These are phyloP conservation scores for Magnaporthales sp. DNA, from an alignment of 2,329 filamentous ascomycete species.

Conservation along the genomic window DNA sequence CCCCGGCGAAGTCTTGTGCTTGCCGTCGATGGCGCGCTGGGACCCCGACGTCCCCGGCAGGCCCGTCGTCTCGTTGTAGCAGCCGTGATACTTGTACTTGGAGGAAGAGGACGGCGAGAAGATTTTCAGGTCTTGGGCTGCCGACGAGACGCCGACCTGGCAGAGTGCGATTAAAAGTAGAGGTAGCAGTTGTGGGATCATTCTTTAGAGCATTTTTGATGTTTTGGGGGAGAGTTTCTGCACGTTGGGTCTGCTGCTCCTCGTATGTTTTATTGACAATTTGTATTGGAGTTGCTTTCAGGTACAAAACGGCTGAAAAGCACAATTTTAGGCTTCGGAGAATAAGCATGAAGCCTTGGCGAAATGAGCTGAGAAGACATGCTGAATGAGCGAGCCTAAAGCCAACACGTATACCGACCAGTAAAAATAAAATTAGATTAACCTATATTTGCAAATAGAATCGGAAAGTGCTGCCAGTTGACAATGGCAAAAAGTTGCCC, in stretches of 20 bases:
- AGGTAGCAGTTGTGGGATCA: background rate
- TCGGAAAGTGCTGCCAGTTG: too few species aligned
- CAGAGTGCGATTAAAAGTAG: background rate
- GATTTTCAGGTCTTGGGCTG: constrained; percentile 15
- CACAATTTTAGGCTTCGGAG: background rate
- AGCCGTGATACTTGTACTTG: constrained; percentile 44
- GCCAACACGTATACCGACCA: background rate
- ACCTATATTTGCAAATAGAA: too few species aligned
- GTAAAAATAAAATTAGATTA: too few species aligned
- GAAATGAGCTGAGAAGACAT: background rate
- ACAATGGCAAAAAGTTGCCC: too few species aligned
- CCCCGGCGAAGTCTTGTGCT: constrained; percentile 28
- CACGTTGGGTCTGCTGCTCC: background rate
- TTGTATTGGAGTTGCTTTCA: background rate
- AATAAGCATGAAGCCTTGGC: background rate
- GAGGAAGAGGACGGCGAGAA: constrained; percentile 21
- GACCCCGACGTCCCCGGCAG: constrained; percentile 27
- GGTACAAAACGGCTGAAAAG: background rate
- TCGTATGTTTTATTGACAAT: background rate
- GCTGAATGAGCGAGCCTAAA: background rate
- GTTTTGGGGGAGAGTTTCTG: background rate
- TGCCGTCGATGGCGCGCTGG: constrained; percentile 36
- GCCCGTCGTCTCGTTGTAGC: constrained; percentile 48
- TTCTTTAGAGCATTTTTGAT: background rate
- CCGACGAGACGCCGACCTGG: background rate